Evolutionary conservation across 345 rosid genomes (phyloP).

Genomic region (Syzygium aqueum): DNA sequence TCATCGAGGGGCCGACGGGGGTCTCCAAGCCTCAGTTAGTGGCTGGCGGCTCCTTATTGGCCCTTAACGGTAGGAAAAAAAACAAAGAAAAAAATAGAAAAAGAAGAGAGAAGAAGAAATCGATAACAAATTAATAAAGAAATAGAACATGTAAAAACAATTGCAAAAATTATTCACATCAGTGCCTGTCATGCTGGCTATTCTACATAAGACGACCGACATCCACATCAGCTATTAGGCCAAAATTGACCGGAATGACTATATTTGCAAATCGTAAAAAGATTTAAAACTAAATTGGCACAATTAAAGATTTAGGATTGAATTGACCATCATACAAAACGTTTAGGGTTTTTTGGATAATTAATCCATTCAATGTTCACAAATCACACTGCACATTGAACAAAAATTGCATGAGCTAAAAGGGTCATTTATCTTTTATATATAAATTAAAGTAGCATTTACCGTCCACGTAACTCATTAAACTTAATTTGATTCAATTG

Average conservation of each 20-base stretch:
- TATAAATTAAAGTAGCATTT: not conserved
- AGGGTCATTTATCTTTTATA: not conserved
- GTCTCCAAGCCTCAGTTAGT: accelerated
- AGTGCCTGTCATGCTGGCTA: accelerated
- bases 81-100: not conserved
- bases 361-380: not conserved
- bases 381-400: not conserved
- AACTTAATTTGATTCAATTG: not conserved
- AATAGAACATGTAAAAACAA: not conserved
- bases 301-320: not conserved
- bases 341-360: not conserved
- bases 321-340: not conserved
- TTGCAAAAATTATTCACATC: not conserved
- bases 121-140: not conserved
- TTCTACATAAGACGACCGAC: accelerated
- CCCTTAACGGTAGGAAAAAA: not conserved
- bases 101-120: no score
- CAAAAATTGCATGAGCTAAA: not conserved
- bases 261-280: accelerated
- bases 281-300: not conserved
- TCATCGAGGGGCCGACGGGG: accelerated
- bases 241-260: accelerated
- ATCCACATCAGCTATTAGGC: not conserved
- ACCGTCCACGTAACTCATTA: not conserved
- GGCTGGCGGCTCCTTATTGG: not conserved